A percentile compares a stretch with the other conserved stretches of the same genome.
Conservation (phyloP, 257 asterid genomes). For the Solanum ahanhuiri region DNA sequence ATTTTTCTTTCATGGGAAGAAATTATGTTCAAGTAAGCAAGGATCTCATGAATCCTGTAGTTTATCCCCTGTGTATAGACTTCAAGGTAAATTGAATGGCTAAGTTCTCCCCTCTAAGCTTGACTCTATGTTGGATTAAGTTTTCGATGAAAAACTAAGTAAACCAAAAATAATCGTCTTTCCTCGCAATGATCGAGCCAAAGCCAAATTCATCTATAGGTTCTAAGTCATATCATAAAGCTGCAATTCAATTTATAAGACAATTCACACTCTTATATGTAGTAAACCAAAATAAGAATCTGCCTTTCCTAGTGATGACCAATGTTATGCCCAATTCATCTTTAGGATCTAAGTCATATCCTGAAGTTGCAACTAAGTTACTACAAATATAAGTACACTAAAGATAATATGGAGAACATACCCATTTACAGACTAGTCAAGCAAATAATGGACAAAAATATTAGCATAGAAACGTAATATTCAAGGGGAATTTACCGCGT, state of each 20-base stretch:
- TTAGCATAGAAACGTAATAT: not conserved
- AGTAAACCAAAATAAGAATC: not conserved
- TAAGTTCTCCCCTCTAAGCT: not conserved
- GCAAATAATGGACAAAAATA: not conserved
- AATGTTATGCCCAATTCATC: not conserved
- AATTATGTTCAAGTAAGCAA: not conserved
- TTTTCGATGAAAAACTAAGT: not conserved
- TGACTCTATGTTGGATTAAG: not conserved
- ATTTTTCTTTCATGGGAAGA: not conserved
- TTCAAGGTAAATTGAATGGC: not conserved
- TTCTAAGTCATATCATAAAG: not conserved
- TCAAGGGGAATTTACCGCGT: slow-evolving; percentile 20
- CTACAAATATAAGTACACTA: not conserved
- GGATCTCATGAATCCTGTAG: not conserved
- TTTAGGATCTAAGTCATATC: not conserved
- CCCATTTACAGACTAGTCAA: not conserved
- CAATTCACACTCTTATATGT: not conserved
- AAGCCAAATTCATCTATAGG: not conserved
- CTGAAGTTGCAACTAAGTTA: not conserved
- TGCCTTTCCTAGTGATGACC: not conserved
- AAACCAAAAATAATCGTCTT: not conserved
- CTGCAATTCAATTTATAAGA: not conserved
- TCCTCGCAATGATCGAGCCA: not conserved
- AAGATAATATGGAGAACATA: not conserved
- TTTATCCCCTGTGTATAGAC: not conserved